Evolutionary conservation across 1,284 basidiomycete species (phyloP).

Genomic region (Naganishia liquefaciens): DNA sequence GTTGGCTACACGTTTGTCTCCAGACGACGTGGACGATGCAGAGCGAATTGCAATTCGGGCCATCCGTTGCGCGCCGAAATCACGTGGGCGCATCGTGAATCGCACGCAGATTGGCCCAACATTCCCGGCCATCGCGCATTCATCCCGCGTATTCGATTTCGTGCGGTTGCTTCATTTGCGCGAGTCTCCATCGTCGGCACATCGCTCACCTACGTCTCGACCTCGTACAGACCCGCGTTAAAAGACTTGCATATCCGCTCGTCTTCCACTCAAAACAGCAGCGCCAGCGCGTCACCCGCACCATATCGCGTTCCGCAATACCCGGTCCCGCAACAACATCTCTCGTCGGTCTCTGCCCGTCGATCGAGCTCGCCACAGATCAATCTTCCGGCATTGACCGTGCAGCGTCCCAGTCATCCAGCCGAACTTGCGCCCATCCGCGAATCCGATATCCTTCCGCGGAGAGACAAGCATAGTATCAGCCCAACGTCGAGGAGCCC

Average conservation of each 20-base stretch:
- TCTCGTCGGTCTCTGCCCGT: background rate
- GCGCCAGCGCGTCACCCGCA: background rate
- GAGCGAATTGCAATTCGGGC: background rate
- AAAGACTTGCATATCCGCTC: background rate
- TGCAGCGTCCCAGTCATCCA: constrained; percentile 19
- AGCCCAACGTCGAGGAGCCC: background rate
- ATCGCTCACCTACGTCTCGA: background rate
- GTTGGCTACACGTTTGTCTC: no score
- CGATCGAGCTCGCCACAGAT: constrained; percentile 19
- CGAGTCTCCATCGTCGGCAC: background rate
- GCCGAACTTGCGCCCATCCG: constrained; percentile 18
- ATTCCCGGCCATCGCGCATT: background rate
- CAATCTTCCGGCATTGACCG: constrained; percentile 9
- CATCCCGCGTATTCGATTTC: background rate
- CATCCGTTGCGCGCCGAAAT: constrained; percentile 1
- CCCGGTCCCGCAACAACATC: background rate
- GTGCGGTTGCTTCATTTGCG: background rate
- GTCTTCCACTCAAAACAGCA: background rate
- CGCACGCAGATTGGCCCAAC: background rate
- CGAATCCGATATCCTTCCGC: background rate
- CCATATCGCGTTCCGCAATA: background rate
- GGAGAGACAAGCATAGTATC: constrained; percentile 1
- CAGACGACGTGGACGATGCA: background rate
- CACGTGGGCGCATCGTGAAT: constrained; percentile 24
- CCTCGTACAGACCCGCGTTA: background rate